These are phyloP conservation scores for Zizania palustris DNA, from an alignment of 202 grass and related monocot species.

Conservation along the genomic window DNA sequence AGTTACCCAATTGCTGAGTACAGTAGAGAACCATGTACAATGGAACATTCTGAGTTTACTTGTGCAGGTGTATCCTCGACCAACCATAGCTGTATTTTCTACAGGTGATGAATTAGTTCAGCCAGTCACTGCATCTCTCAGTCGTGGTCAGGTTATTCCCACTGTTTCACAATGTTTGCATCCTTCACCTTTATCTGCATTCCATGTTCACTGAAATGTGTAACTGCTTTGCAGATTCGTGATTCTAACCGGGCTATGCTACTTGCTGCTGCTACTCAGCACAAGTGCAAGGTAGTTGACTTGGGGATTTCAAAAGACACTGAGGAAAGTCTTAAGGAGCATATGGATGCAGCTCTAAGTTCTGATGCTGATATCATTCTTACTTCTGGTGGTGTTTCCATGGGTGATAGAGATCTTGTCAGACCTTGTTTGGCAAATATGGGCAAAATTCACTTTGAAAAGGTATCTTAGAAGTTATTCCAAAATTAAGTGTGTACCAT, in stretches of 20 bases:
- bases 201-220: slow-evolving; percentile 6
- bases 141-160: slow-evolving; percentile 82
- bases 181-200: slow-evolving; percentile 6
- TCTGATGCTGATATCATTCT: slow-evolving; percentile 83
- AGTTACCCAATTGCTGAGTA: background rate
- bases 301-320: slow-evolving; percentile 85
- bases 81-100: slow-evolving; percentile 79
- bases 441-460: slow-evolving; percentile 93
- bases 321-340: slow-evolving; percentile 67
- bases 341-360: slow-evolving; percentile 62
- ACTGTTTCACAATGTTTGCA: slow-evolving; percentile 3
- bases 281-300: slow-evolving; percentile 82
- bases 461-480: slow-evolving; percentile 49
- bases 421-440: slow-evolving; percentile 81
- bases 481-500: background rate
- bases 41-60: slow-evolving; percentile 20
- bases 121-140: slow-evolving; percentile 65
- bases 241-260: slow-evolving; percentile 95
- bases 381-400: slow-evolving; percentile 94
- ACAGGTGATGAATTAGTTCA: slow-evolving; percentile 90
- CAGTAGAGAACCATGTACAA: slow-evolving; percentile 9
- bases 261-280: slow-evolving; percentile 77
- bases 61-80: slow-evolving; percentile 69
- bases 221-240: slow-evolving; percentile 66
- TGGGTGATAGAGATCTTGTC: slow-evolving; percentile 95